Conservation (phyloP, 2,329 filamentous ascomycete genomes). For the Calonectria naviculata region DNA sequence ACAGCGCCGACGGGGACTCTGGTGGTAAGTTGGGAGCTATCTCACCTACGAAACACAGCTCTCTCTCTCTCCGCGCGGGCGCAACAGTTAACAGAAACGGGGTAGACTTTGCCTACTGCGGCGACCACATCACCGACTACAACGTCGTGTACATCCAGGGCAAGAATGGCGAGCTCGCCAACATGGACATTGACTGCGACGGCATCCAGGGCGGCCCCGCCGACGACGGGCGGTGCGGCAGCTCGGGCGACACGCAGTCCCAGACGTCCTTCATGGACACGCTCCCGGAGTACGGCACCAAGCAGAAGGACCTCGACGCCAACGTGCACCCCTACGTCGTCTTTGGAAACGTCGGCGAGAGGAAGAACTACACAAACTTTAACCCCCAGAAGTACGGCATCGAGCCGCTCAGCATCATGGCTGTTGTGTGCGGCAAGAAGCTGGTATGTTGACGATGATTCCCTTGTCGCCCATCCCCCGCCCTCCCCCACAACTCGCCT, state of each 20-base stretch:
- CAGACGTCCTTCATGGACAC: constrained; percentile 59
- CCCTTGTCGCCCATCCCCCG: not conserved
- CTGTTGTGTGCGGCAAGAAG: constrained; percentile 63
- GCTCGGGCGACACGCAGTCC: constrained; percentile 55
- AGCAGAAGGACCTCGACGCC: constrained; percentile 58
- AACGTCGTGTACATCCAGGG: constrained; percentile 62
- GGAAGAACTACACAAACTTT: constrained; percentile 49
- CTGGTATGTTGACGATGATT: constrained; percentile 44
- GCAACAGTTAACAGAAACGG: no score
- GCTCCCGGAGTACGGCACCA: constrained; percentile 50
- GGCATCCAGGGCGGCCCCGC: constrained; percentile 55
- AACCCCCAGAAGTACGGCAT: constrained; percentile 55
- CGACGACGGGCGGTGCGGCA: constrained; percentile 57
- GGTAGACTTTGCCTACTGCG: constrained; percentile 56
- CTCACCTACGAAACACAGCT: no score
- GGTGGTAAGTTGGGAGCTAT: constrained; percentile 49
- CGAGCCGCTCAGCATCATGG: constrained; percentile 64
- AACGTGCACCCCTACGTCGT: constrained; percentile 65
- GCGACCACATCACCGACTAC: constrained; percentile 53
- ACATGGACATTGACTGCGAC: constrained; percentile 72
- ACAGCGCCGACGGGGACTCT: constrained; percentile 49
- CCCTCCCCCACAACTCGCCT: not conserved
- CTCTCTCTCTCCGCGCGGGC: no score
- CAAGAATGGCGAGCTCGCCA: constrained; percentile 52
- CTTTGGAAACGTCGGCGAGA: constrained; percentile 58